Percentiles rank a stretch among this genome's conserved stretches.
Evolutionary conservation across 208 protist species (phyloP).

Genomic region (Willaertia magna): DNA sequence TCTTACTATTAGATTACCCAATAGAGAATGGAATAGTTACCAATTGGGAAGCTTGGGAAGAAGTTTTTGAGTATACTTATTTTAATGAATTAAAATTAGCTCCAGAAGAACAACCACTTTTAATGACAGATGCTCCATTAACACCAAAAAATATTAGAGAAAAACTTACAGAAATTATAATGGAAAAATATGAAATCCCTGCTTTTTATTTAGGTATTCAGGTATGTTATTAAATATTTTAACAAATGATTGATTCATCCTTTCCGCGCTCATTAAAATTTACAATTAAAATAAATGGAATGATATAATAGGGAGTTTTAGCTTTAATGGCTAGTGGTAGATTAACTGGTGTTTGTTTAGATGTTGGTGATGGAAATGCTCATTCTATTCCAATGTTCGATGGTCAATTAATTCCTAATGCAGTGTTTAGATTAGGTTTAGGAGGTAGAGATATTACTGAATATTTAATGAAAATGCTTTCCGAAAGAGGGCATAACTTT

Average conservation of each 20-base stretch:
- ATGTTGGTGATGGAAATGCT: slow-evolving; percentile 10
- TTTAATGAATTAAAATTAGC: slow-evolving; percentile 24
- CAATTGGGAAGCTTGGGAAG: slow-evolving; percentile 60
- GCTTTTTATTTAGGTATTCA: slow-evolving; percentile 26
- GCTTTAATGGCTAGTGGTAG: not conserved
- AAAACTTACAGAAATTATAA: not conserved
- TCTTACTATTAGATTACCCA: slow-evolving; percentile 41
- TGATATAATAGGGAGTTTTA: not conserved
- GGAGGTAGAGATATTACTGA: slow-evolving; percentile 54
- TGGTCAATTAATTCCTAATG: not conserved
- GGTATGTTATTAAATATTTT: too few relatives aligned
- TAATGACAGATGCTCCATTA: not conserved
- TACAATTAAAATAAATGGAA: too few relatives aligned
- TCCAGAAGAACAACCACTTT: slow-evolving; percentile 14
- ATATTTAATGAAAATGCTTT: slow-evolving; percentile 50
- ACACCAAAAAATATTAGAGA: not conserved
- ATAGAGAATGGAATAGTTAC: slow-evolving; percentile 46
- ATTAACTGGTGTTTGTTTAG: slow-evolving; percentile 17
- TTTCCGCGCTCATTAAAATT: too few relatives aligned
- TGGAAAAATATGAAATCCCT: slow-evolving; percentile 11
- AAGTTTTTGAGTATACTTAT: slow-evolving; percentile 56
- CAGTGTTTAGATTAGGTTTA: not conserved
- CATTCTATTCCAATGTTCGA: slow-evolving; percentile 7
- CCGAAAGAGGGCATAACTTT: slow-evolving; percentile 59
- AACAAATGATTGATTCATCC: too few relatives aligned